Percentiles rank a stretch among this genome's conserved stretches.
phyloP scores from a whole-genome alignment of 2,329 filamentous ascomycete species.

The Trichoderma oligosporum region DNA sequence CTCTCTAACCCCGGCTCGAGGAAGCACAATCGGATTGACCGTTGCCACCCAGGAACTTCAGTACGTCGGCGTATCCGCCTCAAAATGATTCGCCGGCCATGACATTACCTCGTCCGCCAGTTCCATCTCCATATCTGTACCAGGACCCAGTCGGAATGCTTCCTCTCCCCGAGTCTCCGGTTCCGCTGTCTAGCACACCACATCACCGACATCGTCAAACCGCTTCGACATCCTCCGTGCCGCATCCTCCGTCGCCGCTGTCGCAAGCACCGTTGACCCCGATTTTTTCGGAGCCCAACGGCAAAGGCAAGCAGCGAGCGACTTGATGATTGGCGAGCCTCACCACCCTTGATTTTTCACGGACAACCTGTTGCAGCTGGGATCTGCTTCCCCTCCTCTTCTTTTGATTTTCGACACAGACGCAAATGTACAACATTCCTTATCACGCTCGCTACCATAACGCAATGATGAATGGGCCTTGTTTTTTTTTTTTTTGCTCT shows the following conservation, averaged over 20 bases:
- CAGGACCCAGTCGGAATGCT: slow-evolving; percentile 43
- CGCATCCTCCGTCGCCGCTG: slow-evolving; percentile 37
- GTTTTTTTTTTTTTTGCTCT: background rate
- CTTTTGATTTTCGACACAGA: slow-evolving; percentile 28
- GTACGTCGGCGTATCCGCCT: slow-evolving; percentile 43
- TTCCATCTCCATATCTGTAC: slow-evolving; percentile 44
- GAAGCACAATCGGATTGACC: slow-evolving; percentile 53
- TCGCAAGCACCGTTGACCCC: slow-evolving; percentile 32
- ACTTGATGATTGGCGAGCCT: slow-evolving; percentile 23
- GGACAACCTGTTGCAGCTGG: slow-evolving; percentile 22
- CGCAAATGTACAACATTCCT: slow-evolving; percentile 39
- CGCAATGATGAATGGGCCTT: slow-evolving; percentile 5
- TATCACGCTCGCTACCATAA: slow-evolving; percentile 34
- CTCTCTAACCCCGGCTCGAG: slow-evolving; percentile 31
- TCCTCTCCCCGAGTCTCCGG: slow-evolving; percentile 45
- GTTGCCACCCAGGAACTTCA: slow-evolving; percentile 49
- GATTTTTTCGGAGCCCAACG: slow-evolving; percentile 8
- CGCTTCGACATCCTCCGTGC: slow-evolving; percentile 34
- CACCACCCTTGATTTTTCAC: slow-evolving; percentile 13
- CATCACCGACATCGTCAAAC: slow-evolving; percentile 40
- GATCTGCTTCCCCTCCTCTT: slow-evolving; percentile 22
- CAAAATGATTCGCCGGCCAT: slow-evolving; percentile 39
- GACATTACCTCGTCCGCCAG: slow-evolving; percentile 37
- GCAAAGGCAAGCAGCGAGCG: slow-evolving; percentile 36
- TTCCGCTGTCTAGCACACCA: slow-evolving; percentile 33